phyloP scores from a whole-genome alignment of 2,329 filamentous ascomycete genomes.

The Apiospora kogelbergensis region DNA sequence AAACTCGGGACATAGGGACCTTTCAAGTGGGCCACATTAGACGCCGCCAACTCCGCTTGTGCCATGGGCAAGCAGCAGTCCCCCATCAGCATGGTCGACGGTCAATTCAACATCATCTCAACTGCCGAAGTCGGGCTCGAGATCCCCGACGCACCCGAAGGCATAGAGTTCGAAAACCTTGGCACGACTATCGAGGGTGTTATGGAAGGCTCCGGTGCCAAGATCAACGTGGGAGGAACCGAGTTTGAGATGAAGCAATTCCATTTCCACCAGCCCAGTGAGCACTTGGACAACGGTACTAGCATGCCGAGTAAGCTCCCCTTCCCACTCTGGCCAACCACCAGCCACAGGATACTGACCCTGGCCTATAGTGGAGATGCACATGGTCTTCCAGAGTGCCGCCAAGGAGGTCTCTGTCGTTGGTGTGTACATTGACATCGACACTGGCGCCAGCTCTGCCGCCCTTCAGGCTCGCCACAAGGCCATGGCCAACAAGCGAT shows the following conservation, averaged over 20 bases:
- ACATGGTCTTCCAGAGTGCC: conserved; percentile 57
- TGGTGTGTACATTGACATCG: conserved; percentile 43
- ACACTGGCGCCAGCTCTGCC: conserved; percentile 20
- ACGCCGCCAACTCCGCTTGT: conserved; percentile 48
- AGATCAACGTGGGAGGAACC: conserved; percentile 33
- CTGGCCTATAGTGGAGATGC: conserved; percentile 46
- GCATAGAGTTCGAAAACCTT: conserved; percentile 55
- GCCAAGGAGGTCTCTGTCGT: conserved; percentile 42
- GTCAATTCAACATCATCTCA: conserved; percentile 33
- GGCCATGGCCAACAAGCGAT: conserved; percentile 4
- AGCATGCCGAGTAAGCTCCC: conserved; percentile 42
- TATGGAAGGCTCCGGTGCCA: conserved; percentile 43
- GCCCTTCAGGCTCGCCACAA: conserved; percentile 17
- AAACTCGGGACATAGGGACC: conserved; percentile 26
- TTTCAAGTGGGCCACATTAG: conserved; percentile 34
- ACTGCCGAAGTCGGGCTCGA: conserved; percentile 33
- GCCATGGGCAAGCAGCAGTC: conserved; percentile 54
- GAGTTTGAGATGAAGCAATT: conserved; percentile 44
- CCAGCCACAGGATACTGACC: background rate
- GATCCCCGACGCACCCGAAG: conserved; percentile 42
- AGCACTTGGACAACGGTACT: conserved; percentile 45
- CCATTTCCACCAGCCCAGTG: conserved; percentile 51
- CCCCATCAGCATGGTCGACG: conserved; percentile 53
- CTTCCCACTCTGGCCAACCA: conserved; percentile 8
- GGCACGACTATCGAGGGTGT: conserved; percentile 58